A percentile compares a stretch with the other conserved stretches of the same genome.
Evolutionary conservation across 2,329 filamentous ascomycete species (phyloP).

Genomic region (Neonectria punicea): DNA sequence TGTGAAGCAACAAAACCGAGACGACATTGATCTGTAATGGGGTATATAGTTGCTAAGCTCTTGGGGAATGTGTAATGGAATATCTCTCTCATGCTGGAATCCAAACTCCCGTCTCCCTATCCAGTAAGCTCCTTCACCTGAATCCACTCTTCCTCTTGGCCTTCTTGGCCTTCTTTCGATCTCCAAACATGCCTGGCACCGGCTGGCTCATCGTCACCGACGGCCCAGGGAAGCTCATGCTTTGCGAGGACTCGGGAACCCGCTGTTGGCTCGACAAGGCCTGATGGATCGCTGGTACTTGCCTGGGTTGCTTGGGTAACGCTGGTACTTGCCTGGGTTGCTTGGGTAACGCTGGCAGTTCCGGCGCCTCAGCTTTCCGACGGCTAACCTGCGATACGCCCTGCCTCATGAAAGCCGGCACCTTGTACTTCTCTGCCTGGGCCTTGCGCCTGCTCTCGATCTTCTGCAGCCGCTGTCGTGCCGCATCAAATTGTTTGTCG

Average conservation of each 20-base stretch:
- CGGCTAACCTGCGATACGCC: conserved; percentile 32
- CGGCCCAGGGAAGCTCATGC: conserved; percentile 42
- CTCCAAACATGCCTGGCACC: conserved; percentile 58
- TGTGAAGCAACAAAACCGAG: background rate
- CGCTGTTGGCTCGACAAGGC: conserved; percentile 51
- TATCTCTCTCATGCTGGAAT: background rate
- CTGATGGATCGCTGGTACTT: conserved; percentile 37
- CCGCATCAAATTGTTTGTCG: conserved; percentile 49
- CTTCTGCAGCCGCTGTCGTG: conserved; percentile 47
- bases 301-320: conserved; percentile 23
- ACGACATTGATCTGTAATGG: background rate
- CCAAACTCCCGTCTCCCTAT: background rate
- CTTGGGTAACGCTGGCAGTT: conserved; percentile 28
- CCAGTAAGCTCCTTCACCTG: conserved; percentile 38
- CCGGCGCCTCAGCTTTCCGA: conserved; percentile 25
- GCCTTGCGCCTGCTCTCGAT: conserved; percentile 49
- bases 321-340: conserved; percentile 26
- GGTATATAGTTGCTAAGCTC: background rate
- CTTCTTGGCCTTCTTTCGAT: conserved; percentile 56
- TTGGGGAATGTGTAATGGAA: background rate
- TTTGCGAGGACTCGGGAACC: conserved; percentile 49
- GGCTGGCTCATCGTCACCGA: conserved; percentile 58
- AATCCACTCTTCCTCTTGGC: conserved; percentile 56
- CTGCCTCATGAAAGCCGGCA: conserved; percentile 44
- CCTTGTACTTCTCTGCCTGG: conserved; percentile 48